Base-by-base conservation (phyloP, 2,329 filamentous ascomycete genomes). In the Neonectria punicea region DNA sequence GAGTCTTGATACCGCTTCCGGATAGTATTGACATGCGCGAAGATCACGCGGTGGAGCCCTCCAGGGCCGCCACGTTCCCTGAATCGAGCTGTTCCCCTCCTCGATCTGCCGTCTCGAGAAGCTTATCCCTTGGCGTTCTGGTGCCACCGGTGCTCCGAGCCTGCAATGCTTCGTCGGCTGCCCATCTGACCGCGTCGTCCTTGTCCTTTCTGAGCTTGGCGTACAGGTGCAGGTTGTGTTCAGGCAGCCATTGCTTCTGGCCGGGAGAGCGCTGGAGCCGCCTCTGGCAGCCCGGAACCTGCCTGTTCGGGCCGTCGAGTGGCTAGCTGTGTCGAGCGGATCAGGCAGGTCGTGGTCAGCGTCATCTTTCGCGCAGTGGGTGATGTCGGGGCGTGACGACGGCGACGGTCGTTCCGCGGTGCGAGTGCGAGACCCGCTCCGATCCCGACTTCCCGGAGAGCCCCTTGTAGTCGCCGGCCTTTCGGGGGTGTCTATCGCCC, bases 1-100 rank as follows among this genome's bases (percentile, higher is more conserved):
- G 71, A 71, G 30, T 72, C 61, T 72, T 71, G 66, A 70, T 63
- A 59, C 71, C 61, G 9, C 36, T 70, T 73, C 63, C 10, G 68
- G 63, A 30, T 10, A 65, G n/a, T 20, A 50, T 53, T 28, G 14
- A 53, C 53, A 53, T 60, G n/a, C 25, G 13, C 9, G 20, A 51
- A 18, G 47, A 62, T 67, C 58, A 65, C 60, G 63, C 47, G 62
- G 49, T 54, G 22, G 34, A 51, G 47, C 18, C 46, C 51, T 30
- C 47, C 58, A 61, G 58, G 51, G 54, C 49, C 53, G 53, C 53
- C 62, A 61, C 58, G 44, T 55, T 61, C 30, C 28, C 14, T 25
- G 34, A 43, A 63, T 63, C 50, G 61, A 64, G 5, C 14, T 54
- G 32, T 44, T 53, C 14, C 11, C 22, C 22, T 8, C 22, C 39